Conservation (phyloP, 2,329 filamentous ascomycete genomes). For the Nemania sp. region DNA sequence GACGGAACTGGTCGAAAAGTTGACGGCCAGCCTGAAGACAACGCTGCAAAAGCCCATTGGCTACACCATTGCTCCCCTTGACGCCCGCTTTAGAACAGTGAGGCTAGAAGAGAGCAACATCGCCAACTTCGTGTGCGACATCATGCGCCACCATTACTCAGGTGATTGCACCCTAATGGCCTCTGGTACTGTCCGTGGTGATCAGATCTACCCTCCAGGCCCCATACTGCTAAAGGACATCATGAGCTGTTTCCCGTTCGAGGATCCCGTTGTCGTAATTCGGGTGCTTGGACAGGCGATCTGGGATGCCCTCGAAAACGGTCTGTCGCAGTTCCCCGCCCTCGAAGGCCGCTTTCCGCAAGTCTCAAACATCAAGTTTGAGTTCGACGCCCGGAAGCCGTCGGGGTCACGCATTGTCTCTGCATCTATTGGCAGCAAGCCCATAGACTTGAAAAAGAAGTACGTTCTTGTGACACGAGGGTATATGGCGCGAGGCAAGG, state of each 20-base stretch:
- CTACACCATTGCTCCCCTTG: conserved; percentile 83
- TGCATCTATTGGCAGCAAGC: conserved; percentile 69
- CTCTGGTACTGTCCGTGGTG: conserved; percentile 85
- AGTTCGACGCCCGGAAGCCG: conserved; percentile 73
- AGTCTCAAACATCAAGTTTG: conserved; percentile 84
- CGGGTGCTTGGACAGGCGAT: conserved; percentile 78
- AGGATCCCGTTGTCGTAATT: conserved; percentile 87
- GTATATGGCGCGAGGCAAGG: conserved; percentile 91
- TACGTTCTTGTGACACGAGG: conserved; percentile 84
- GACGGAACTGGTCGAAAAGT: conserved; percentile 70
- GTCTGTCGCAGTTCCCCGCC: conserved; percentile 82
- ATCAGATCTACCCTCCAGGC: conserved; percentile 88
- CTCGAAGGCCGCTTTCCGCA: conserved; percentile 88
- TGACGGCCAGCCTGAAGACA: conserved; percentile 79
- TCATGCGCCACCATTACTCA: conserved; percentile 86
- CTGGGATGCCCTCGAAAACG: conserved; percentile 85
- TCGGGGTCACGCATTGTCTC: conserved; percentile 72
- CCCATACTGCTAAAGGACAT: conserved; percentile 82
- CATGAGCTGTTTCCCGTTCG: conserved; percentile 92
- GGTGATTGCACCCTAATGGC: conserved; percentile 89
- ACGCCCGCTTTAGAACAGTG: conserved; percentile 88
- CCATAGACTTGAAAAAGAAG: conserved; percentile 70
- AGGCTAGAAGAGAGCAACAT: conserved; percentile 82
- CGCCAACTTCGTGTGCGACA: conserved; percentile 90
- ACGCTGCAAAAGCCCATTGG: conserved; percentile 86